Evolutionary conservation across 2,329 filamentous ascomycete genomes (phyloP).

Genomic region (Orbilia blumenaviensis): DNA sequence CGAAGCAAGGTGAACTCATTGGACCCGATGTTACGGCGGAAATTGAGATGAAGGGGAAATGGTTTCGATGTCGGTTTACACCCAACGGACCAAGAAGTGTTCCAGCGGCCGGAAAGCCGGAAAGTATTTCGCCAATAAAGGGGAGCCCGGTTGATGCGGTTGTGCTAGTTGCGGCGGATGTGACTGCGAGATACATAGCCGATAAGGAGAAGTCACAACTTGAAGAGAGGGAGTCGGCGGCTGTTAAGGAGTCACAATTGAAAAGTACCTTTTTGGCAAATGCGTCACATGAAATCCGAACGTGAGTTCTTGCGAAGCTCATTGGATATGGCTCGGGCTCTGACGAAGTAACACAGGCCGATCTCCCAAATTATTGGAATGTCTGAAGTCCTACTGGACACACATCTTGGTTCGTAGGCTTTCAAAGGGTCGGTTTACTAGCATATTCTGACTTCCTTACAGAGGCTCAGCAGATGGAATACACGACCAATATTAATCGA

Average conservation of each 20-base stretch:
- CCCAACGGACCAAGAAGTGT: constrained; percentile 14
- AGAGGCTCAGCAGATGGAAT: constrained; percentile 44
- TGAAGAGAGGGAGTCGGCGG: constrained; percentile 48
- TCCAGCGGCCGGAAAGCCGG: constrained; percentile 23
- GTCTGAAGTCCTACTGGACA: constrained; percentile 49
- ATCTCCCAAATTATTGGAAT: constrained; percentile 54
- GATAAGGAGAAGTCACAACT: constrained; percentile 38
- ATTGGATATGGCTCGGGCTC: not conserved
- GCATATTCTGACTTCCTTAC: not conserved
- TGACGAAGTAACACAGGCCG: constrained; percentile 11
- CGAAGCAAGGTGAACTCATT: constrained; percentile 30
- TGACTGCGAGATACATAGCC: constrained; percentile 38
- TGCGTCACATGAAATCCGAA: constrained; percentile 50
- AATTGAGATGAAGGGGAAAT: constrained; percentile 48
- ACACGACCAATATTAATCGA: constrained; percentile 46
- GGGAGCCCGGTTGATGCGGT: constrained; percentile 33
- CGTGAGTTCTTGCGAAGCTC: constrained; percentile 11
- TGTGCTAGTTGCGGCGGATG: constrained; percentile 40
- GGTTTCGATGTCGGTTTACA: constrained; percentile 41
- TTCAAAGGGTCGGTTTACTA: not conserved
- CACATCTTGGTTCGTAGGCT: constrained; percentile 22
- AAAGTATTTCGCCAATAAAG: constrained; percentile 29
- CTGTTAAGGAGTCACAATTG: constrained; percentile 44
- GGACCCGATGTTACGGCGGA: constrained; percentile 42
- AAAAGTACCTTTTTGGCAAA: constrained; percentile 53